These are phyloP conservation scores for Nepenthes alata DNA, from an alignment of 179 eudicot species.

Conservation along the genomic window DNA sequence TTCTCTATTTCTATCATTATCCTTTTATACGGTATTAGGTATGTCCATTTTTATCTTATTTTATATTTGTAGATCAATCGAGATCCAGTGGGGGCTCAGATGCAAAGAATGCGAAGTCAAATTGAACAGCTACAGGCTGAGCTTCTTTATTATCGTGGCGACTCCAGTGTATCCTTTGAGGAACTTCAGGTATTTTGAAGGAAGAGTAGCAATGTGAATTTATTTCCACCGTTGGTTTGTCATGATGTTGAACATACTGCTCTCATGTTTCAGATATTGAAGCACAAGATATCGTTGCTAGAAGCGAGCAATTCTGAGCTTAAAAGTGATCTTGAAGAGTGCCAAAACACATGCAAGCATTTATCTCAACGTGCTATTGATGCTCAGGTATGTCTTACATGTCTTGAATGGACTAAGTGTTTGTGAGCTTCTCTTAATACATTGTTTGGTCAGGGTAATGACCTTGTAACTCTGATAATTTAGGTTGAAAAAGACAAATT, in stretches of 20 bases:
- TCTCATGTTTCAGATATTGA: conserved; percentile 46
- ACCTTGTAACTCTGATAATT: conserved; percentile 7
- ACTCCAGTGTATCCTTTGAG: conserved; percentile 58
- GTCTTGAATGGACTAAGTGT: neutral
- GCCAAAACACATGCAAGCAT: conserved; percentile 54
- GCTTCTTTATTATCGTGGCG: conserved; percentile 76
- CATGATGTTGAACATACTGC: neutral
- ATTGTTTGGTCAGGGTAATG: neutral
- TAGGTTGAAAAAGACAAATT: conserved; percentile 85
- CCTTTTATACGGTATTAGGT: neutral
- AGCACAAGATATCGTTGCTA: conserved; percentile 79
- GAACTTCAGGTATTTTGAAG: conserved; percentile 58
- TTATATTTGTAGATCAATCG: conserved; percentile 62
- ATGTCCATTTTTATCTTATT: neutral
- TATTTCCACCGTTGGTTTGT: neutral
- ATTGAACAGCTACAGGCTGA: conserved; percentile 91
- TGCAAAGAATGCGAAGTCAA: conserved; percentile 88
- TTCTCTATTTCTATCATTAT: neutral
- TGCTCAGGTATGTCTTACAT: conserved; percentile 60
- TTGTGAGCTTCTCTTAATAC: neutral
- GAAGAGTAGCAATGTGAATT: neutral
- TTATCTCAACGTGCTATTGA: conserved; percentile 67
- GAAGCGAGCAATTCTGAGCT: conserved; percentile 82
- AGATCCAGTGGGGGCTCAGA: conserved; percentile 80
- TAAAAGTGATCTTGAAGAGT: conserved; percentile 64